These are phyloP conservation scores for Somion occarium DNA, from an alignment of 1,284 basidiomycete species.

Conservation along the genomic window DNA sequence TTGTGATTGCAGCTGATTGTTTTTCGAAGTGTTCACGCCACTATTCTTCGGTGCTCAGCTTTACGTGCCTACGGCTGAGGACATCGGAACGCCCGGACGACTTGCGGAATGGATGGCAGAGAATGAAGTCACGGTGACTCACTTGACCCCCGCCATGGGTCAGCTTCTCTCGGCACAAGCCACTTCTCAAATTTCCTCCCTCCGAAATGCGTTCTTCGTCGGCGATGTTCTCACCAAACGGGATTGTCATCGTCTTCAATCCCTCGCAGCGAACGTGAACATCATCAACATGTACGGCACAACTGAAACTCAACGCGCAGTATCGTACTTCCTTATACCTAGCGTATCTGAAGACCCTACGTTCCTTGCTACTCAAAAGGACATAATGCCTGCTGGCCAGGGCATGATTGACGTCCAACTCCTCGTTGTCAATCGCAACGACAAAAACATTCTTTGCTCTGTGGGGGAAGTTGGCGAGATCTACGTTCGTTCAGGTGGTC, in stretches of 20 bases:
- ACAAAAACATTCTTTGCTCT: conserved; percentile 85
- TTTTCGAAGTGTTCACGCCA: conserved; percentile 86
- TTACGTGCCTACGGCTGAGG: conserved; percentile 95
- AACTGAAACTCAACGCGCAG: conserved; percentile 98
- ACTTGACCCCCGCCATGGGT: conserved; percentile 98
- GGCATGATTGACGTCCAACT: conserved; percentile 99
- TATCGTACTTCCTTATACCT: conserved; percentile 96
- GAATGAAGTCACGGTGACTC: conserved; percentile 86
- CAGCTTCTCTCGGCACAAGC: conserved; percentile 97
- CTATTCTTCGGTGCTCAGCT: conserved; percentile 96
- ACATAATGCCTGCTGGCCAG: conserved; percentile 96
- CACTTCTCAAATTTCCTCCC: conserved; percentile 81
- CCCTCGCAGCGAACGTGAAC: conserved; percentile 86
- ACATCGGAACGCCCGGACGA: conserved; percentile 95
- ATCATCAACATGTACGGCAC: conserved; percentile 99
- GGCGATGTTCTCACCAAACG: conserved; percentile 99
- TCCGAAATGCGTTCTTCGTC: conserved; percentile 95
- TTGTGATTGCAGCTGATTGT: conserved; percentile 1
- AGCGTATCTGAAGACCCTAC: conserved; percentile 81
- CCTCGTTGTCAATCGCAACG: conserved; percentile 93
- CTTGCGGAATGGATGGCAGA: conserved; percentile 99
- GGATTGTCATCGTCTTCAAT: conserved; percentile 93
- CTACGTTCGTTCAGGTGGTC: conserved; percentile 93
- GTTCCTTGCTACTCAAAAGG: conserved; percentile 93
- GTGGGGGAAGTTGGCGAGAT: conserved; percentile 99